Conservation (phyloP, 345 rosid species). For the Melaleuca quinquenervia region DNA sequence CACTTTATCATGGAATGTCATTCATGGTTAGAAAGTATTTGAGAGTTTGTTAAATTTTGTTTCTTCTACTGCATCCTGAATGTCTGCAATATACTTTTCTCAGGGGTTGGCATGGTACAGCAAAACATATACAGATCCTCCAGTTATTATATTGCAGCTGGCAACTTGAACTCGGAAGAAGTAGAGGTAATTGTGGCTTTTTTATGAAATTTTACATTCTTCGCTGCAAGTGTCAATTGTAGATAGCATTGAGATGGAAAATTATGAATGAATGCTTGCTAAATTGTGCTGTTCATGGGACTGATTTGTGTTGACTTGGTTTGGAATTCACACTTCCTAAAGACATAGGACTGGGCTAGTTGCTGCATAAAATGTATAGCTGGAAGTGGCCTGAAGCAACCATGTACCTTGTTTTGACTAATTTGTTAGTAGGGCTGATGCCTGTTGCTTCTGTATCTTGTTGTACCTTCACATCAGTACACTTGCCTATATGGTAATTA, state of each 20-base stretch:
- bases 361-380: background rate
- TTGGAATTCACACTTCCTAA: background rate
- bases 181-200: slow-evolving; percentile 43
- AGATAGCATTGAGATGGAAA: background rate
- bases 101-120: slow-evolving; percentile 61
- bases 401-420: background rate
- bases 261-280: background rate
- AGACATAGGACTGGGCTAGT: background rate
- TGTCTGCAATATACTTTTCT: slow-evolving; percentile 1
- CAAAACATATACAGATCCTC: slow-evolving; percentile 57
- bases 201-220: background rate
- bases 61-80: background rate
- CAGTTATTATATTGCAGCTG: slow-evolving; percentile 67
- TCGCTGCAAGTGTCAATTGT: background rate
- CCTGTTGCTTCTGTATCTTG: background rate
- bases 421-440: background rate
- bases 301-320: background rate
- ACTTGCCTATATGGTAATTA: background rate
- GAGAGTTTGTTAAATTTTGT: background rate
- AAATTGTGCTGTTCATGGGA: background rate
- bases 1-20: background rate
- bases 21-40: background rate
- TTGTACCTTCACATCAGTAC: background rate
- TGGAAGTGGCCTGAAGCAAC: background rate
- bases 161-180: slow-evolving; percentile 64